phyloP scores from a whole-genome alignment of 2,329 filamentous ascomycete species.

The Epichloe sp. region DNA sequence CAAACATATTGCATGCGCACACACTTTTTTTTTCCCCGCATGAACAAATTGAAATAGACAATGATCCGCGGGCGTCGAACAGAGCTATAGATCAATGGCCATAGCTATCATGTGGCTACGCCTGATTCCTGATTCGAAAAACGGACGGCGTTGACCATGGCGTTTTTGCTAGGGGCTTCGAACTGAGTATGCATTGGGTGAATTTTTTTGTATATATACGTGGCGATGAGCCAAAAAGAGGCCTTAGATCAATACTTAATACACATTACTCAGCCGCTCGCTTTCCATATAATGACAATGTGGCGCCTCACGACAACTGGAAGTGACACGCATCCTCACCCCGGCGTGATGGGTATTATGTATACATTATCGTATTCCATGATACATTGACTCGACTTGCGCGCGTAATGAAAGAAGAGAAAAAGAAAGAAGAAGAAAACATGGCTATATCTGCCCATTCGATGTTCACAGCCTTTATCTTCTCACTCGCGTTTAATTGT shows the following conservation, averaged over 20 bases:
- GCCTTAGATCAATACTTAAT: conserved; percentile 5
- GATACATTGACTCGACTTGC: not conserved
- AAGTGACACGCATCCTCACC: too few relatives aligned
- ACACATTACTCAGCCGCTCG: conserved; percentile 2
- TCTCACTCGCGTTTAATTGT: conserved; percentile 25
- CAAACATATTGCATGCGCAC: not conserved
- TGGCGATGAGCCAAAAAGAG: not conserved
- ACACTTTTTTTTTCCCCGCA: not conserved
- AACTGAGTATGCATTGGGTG: conserved; percentile 15
- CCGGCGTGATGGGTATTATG: too few relatives aligned
- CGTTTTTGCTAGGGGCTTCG: conserved; percentile 13
- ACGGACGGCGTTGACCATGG: conserved; percentile 15
- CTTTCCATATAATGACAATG: not conserved
- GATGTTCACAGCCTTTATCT: not conserved
- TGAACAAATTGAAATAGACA: not conserved
- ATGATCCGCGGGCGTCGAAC: not conserved
- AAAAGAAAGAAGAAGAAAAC: not conserved
- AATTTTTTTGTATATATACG: conserved; percentile 15
- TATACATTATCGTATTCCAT: not conserved
- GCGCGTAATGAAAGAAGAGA: too few relatives aligned
- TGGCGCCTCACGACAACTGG: too few relatives aligned
- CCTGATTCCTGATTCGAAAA: conserved; percentile 9
- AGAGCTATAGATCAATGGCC: conserved; percentile 6
- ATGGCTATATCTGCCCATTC: not conserved
- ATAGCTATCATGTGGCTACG: conserved; percentile 7